Evolutionary conservation across 306 rosid genomes (phyloP), one percentile per base, ranked within the genome.

Genomic region (Lupinus albus): DNA sequence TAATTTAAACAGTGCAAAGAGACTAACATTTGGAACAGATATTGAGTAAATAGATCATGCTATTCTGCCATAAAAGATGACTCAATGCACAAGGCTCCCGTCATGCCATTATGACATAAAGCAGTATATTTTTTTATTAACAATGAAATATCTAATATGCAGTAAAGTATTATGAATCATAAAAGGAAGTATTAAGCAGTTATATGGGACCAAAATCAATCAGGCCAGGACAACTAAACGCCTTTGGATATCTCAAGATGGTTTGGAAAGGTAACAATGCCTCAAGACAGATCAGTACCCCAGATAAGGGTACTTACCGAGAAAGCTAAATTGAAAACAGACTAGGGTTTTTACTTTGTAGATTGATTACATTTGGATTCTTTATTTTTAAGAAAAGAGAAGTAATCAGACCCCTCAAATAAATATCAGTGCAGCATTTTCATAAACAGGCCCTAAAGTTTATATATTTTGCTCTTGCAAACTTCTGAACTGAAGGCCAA

Each of bases 201-300:
- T 49, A 9, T 7, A 49, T 7, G 7, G 20, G 54, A 49, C 54
- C 16, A 2, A 2, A 49, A 15, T 15, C 11, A 49, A 49, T 15
- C 54, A 49, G 21, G 53, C 53, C 2, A 48, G 18, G 10, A 6
- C 20, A 15, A 49, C 10, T 49, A 16, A 49, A 49, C 25, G 7
- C 11, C 11, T 7, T 2, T 0, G 54, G 11, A 25, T 15, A 49
- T 49, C 54, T 49, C 21, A 49, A 7, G 54, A 49, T 14, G 25
- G 25, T 15, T 49, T 49, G 6, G 52, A 14, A 47, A 20, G 68
- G 12, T 12, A 62, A 42, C 68, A 62, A 21, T 42, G 12, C 52
- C 12, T 18, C 39, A 44, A 42, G 39, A 64, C 30, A 15, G 70
- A 47, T 5, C 10, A 8, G 4, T 32, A 30, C 4, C 32, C n/a